Percentiles rank a stretch among this genome's conserved stretches.
Evolutionary conservation across 2,329 filamentous ascomycete genomes (phyloP).

Genomic region (Daldinia sp.): DNA sequence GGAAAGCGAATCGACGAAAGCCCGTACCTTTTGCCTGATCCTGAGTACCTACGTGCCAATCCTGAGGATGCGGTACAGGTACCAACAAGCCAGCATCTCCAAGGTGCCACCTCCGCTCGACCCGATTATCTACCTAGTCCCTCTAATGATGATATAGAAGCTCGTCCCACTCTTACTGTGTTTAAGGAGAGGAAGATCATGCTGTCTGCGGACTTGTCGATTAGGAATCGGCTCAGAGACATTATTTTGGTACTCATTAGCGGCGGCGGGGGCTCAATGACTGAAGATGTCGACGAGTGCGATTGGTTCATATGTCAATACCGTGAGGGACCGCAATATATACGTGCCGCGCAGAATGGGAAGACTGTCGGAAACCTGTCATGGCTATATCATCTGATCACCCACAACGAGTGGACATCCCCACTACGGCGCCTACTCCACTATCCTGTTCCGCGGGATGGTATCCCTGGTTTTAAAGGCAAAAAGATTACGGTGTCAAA

Average conservation of each 20-base stretch:
- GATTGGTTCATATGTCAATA: conserved; percentile 89
- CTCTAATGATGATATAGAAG: conserved; percentile 47
- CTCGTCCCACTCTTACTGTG: conserved; percentile 68
- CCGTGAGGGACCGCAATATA: conserved; percentile 81
- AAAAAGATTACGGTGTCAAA: conserved; percentile 91
- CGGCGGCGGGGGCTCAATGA: conserved; percentile 75
- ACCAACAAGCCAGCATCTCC: conserved; percentile 66
- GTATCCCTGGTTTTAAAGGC: conserved; percentile 80
- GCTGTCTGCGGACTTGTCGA: conserved; percentile 76
- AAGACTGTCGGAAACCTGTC: conserved; percentile 92
- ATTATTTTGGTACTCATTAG: conserved; percentile 76
- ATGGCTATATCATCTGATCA: conserved; percentile 94
- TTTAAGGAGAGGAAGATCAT: conserved; percentile 82
- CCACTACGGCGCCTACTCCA: conserved; percentile 85
- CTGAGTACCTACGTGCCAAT: conserved; percentile 75
- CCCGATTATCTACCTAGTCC: conserved; percentile 56
- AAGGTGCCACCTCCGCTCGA: conserved; percentile 68
- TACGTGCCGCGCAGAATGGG: conserved; percentile 75
- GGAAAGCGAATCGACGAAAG: conserved; percentile 89
- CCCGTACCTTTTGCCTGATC: conserved; percentile 86
- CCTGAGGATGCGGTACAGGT: conserved; percentile 65
- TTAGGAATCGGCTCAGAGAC: conserved; percentile 70
- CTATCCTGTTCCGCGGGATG: conserved; percentile 81
- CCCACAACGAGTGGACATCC: conserved; percentile 86
- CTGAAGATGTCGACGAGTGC: conserved; percentile 70